Evolutionary conservation across 352 stramenopile species (phyloP), one percentile per base, ranked within the genome.

Genomic region (Phytophthora constricta): DNA sequence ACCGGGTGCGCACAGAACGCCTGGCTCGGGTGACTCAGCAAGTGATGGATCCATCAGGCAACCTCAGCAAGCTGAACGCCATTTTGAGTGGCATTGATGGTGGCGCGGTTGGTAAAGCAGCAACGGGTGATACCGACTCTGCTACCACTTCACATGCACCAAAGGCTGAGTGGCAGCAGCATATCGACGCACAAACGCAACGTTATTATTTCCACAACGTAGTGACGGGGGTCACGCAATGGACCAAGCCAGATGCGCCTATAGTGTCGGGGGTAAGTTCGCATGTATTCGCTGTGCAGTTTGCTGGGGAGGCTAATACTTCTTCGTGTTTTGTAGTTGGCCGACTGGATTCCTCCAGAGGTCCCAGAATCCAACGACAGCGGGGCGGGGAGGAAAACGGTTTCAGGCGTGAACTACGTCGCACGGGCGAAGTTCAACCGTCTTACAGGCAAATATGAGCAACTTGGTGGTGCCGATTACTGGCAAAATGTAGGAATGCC

Each of bases 121-220:
- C 20, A 26, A 28, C 26, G 0, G 66, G 58, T 20, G 55, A 10
- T 4, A 52, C 76, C 5, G 56, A 50, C 7, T 50, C 3, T 22
- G 22, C 17, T 9, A 61, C 20, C 56, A 48, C 1, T 51, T 16
- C 50, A 42, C 49, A 42, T 39, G 64, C 23, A 41, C 41, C 43
- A 43, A 88, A 77, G 62, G 67, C 76, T 31, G 79, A 91, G 49
- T 96, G 89, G 89, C 83, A 93, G 61, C 87, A 96, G 55, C 86
- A 96, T 66, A 77, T 89, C n/a, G 89, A 96, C 37, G 76, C 86
- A 8, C 82, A 91, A 27, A 87, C 81, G 14, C 80, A 93, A 64
- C 76, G 81, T 16, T 93, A 89, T 65, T 96, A 94, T 73, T 96
- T 94, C 76, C 77, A 94, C 70, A 93, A 96, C 68, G 69, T 80